Evolutionary conservation across 2,329 filamentous ascomycete species (phyloP).

Genomic region (Diplodia intermedia): DNA sequence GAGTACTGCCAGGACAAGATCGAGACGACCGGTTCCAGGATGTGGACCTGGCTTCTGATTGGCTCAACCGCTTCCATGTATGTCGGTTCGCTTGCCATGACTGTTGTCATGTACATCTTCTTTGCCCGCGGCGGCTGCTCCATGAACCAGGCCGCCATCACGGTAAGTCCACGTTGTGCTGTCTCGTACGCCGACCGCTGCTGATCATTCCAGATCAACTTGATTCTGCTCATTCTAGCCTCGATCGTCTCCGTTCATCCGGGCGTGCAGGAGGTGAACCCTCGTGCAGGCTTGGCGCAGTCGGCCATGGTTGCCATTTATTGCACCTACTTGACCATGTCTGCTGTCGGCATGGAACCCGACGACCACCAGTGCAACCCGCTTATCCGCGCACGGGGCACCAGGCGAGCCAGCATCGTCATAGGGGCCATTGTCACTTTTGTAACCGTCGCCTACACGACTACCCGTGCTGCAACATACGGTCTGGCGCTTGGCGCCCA

Average conservation of each 20-base stretch:
- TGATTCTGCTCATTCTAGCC: slow-evolving; percentile 80
- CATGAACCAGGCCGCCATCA: slow-evolving; percentile 95
- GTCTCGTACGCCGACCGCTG: slow-evolving; percentile 27
- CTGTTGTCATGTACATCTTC: slow-evolving; percentile 95
- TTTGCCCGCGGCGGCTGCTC: slow-evolving; percentile 82
- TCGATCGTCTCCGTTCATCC: slow-evolving; percentile 90
- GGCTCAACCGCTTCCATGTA: slow-evolving; percentile 96
- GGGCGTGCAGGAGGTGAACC: slow-evolving; percentile 86
- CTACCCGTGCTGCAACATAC: slow-evolving; percentile 93
- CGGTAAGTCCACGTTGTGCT: slow-evolving; percentile 60
- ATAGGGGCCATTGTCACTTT: slow-evolving; percentile 95
- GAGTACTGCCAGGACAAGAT: slow-evolving; percentile 96
- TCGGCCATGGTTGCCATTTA: slow-evolving; percentile 97
- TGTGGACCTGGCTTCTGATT: slow-evolving; percentile 87
- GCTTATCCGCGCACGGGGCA: slow-evolving; percentile 81
- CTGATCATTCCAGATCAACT: slow-evolving; percentile 66
- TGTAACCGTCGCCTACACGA: slow-evolving; percentile 96
- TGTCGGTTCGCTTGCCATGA: slow-evolving; percentile 87
- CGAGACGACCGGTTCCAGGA: slow-evolving; percentile 80
- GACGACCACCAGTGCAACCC: slow-evolving; percentile 96
- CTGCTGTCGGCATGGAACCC: slow-evolving; percentile 97
- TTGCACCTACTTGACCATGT: slow-evolving; percentile 98
- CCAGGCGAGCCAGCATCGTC: slow-evolving; percentile 87
- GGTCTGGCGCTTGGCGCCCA: slow-evolving; percentile 75
- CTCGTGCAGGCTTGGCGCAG: slow-evolving; percentile 93